Conservation (phyloP, 352 stramenopile genomes). For the Globisporangium viniferum region DNA sequence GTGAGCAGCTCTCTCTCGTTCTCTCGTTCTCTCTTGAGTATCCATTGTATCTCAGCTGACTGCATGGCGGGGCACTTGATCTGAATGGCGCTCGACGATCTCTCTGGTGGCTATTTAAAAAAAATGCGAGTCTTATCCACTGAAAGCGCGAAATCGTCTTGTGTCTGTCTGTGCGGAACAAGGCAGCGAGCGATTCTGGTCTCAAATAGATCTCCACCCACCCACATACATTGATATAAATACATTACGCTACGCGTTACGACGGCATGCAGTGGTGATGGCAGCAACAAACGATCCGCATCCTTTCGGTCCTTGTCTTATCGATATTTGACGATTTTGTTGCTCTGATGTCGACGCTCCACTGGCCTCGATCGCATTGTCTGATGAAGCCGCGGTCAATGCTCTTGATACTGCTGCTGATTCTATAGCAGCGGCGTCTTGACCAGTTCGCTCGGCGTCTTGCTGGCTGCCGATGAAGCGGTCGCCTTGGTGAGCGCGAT, state of each 20-base stretch:
- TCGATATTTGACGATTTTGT: neutral
- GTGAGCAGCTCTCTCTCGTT: neutral
- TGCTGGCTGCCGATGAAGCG: slow-evolving; percentile 22
- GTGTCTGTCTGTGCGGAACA: neutral
- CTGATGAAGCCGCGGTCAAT: neutral
- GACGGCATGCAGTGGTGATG: neutral
- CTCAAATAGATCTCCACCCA: neutral
- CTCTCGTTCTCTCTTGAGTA: neutral
- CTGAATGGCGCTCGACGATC: neutral
- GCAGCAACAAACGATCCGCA: neutral
- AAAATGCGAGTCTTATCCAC: neutral
- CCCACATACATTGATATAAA: slow-evolving; percentile 1
- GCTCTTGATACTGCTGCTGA: neutral
- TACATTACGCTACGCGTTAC: neutral
- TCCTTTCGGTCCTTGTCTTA: slow-evolving; percentile 4
- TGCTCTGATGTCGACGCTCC: neutral
- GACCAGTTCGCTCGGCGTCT: slow-evolving; percentile 51
- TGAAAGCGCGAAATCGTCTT: neutral
- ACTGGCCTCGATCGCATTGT: neutral
- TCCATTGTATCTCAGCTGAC: neutral
- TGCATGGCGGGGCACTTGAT: neutral
- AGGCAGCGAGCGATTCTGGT: neutral
- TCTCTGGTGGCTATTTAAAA: slow-evolving; percentile 5
- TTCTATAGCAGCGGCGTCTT: slow-evolving; percentile 38
- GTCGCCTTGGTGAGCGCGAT: slow-evolving; percentile 69